Evolutionary conservation across 2,329 filamentous ascomycete species (phyloP).

Genomic region (Erysiphe pisi): DNA sequence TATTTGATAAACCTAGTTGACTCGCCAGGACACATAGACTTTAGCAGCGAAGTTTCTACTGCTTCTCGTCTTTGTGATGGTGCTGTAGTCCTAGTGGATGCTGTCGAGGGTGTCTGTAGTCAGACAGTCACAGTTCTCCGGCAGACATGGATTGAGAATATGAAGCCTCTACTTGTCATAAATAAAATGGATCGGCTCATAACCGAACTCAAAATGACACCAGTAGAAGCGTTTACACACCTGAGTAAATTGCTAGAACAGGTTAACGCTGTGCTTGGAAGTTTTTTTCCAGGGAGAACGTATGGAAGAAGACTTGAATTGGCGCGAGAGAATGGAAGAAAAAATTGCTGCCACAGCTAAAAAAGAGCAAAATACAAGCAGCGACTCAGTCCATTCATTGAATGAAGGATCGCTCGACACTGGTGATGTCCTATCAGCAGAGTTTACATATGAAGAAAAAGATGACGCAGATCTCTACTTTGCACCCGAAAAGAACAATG

Average conservation of each 20-base stretch:
- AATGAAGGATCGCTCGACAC: conserved; percentile 39
- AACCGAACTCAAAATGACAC: conserved; percentile 89
- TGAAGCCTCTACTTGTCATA: conserved; percentile 88
- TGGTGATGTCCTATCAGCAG: conserved; percentile 45
- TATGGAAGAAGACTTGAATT: conserved; percentile 96
- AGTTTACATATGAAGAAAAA: conserved; percentile 69
- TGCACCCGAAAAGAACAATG: conserved; percentile 94
- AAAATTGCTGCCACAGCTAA: conserved; percentile 62
- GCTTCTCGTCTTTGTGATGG: conserved; percentile 91
- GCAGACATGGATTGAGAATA: conserved; percentile 89
- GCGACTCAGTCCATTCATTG: conserved; percentile 34
- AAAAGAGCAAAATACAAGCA: conserved; percentile 42
- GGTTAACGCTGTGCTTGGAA: conserved; percentile 92
- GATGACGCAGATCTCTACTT: conserved; percentile 98
- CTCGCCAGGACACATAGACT: conserved; percentile 96
- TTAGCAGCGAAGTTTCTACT: conserved; percentile 95
- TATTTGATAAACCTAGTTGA: conserved; percentile 97
- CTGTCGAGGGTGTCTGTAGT: conserved; percentile 95
- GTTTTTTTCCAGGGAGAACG: conserved; percentile 97
- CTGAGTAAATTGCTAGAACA: conserved; percentile 83
- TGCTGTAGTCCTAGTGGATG: conserved; percentile 86
- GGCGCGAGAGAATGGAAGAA: conserved; percentile 87
- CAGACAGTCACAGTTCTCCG: conserved; percentile 95
- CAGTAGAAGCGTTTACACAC: conserved; percentile 78
- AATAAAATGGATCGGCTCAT: conserved; percentile 97